Evolutionary conservation across 371 early-diverging fungal genomes (phyloP), one percentile per base, ranked within the genome.

Genomic region (Cokeromyces recurvatus): DNA sequence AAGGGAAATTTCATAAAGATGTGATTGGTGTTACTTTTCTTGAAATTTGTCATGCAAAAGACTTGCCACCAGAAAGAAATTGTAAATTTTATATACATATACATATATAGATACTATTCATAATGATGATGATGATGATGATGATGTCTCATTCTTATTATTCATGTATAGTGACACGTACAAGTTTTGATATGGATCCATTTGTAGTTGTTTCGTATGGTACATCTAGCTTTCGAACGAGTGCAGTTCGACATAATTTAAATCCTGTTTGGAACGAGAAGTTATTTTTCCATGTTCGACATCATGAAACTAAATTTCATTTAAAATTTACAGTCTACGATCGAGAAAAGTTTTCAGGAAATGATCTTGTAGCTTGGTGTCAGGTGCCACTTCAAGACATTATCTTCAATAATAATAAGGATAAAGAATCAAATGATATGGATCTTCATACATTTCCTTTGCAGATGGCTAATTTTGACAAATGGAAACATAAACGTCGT

Each of bases 151-250:
- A n/a, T n/a, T n/a, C n/a, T n/a, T n/a, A n/a, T n/a, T n/a, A n/a
- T n/a, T n/a, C n/a, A n/a, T n/a, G n/a, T 10, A 47, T 43, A 62
- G 68, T 53, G 27, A 58, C 70, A 1, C 68, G 74, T 6, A 71
- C 74, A 8, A 56, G 71, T 3, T 84, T 81, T 54, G 81, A 87
- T 43, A 85, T 82, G 76, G 89, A 90, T 55, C 85, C 90, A 2
- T 90, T 87, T 71, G 86, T 83, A 0, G 73, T 85, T 25, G 65
- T 74, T 32, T 71, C 74, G 6, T 80, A 81, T 54, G 78, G 79
- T 14, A 71, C 75, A 19, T 74, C 75, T 32, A 83, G 81, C 2
- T 86, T 82, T 65, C 66, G 76, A 38, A 82, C 83, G 6, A 66
- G 64, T 11, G 68, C 72, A n/a, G 66, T 81, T 24, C 64, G 66